These are phyloP conservation scores for Mycena belliarum DNA, from an alignment of 768 basidiomycete species.

Conservation along the genomic window DNA sequence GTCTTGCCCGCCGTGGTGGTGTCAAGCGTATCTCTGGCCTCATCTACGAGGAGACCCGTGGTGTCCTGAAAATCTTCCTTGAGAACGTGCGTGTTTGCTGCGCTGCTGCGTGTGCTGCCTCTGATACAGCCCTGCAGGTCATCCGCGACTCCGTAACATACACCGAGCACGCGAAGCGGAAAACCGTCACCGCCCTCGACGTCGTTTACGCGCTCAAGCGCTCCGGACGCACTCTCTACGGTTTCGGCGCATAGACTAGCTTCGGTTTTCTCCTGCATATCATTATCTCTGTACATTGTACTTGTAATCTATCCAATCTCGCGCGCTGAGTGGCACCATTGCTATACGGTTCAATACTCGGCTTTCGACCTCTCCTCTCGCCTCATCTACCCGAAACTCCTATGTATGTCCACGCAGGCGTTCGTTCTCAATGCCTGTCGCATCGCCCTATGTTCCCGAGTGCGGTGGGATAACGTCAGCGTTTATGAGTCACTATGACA, in stretches of 20 bases:
- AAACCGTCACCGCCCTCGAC: conserved; percentile 94
- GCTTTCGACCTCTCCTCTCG: too few species aligned
- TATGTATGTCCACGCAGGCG: too few species aligned
- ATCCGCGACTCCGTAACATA: conserved; percentile 98
- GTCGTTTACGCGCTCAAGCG: conserved; percentile 88
- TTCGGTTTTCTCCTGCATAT: conserved; percentile 8
- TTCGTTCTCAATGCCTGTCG: too few species aligned
- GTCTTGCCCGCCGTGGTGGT: conserved; percentile 96
- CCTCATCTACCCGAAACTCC: too few species aligned
- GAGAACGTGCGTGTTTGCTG: conserved; percentile 64
- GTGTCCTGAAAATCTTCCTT: conserved; percentile 93
- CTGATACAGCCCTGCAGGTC: conserved; percentile 47
- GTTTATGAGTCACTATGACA: too few species aligned
- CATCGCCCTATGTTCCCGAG: too few species aligned
- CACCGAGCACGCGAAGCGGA: conserved; percentile 96
- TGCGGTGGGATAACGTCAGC: too few species aligned
- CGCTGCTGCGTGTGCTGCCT: neutral
- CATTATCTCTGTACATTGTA: conserved; percentile 22
- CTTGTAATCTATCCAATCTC: conserved; percentile 11
- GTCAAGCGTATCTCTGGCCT: conserved; percentile 94
- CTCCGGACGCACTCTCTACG: conserved; percentile 87
- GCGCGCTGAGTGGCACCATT: too few species aligned
- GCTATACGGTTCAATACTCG: too few species aligned
- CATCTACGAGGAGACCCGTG: conserved; percentile 95
- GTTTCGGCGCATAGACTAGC: conserved; percentile 81